A percentile compares a stretch with the other conserved stretches of the same genome.
Conservation (phyloP, 768 basidiomycete species). For the Leucocoprinus birnbaumii region DNA sequence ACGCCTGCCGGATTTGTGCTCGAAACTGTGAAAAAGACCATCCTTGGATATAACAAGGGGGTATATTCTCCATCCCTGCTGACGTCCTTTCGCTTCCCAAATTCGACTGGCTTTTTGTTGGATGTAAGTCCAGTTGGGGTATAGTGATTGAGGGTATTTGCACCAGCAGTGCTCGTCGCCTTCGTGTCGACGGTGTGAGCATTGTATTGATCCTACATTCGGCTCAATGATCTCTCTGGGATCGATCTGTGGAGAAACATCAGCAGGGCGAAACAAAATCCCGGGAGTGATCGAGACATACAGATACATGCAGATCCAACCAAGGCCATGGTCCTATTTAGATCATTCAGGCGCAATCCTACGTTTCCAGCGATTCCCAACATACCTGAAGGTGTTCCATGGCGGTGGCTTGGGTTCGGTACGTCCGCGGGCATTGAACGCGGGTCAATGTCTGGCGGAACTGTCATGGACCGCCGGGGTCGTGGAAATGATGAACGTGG, state of each 20-base stretch:
- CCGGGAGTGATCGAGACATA: not conserved
- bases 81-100: constrained; percentile 23
- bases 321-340: constrained; percentile 10
- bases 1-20: constrained; percentile 12
- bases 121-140: constrained; percentile 45
- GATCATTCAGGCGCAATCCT: not conserved
- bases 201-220: not conserved
- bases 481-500: not conserved
- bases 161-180: constrained; percentile 27
- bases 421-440: constrained; percentile 1
- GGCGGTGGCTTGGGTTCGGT: constrained; percentile 11
- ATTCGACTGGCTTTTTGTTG: constrained; percentile 34
- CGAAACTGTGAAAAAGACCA: constrained; percentile 26
- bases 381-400: constrained; percentile 10
- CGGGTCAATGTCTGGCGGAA: constrained; percentile 1
- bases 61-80: constrained; percentile 23
- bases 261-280: not conserved
- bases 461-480: not conserved
- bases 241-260: not conserved
- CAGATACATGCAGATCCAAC: constrained; percentile 7
- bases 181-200: constrained; percentile 21
- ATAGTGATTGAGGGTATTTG: constrained; percentile 34
- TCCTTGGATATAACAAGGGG: constrained; percentile 28
- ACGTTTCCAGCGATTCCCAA: not conserved
- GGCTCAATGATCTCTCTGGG: constrained; percentile 1